Base-by-base conservation (phyloP, 148 eudicot genomes). In the Chenopodium suecicum region DNA sequence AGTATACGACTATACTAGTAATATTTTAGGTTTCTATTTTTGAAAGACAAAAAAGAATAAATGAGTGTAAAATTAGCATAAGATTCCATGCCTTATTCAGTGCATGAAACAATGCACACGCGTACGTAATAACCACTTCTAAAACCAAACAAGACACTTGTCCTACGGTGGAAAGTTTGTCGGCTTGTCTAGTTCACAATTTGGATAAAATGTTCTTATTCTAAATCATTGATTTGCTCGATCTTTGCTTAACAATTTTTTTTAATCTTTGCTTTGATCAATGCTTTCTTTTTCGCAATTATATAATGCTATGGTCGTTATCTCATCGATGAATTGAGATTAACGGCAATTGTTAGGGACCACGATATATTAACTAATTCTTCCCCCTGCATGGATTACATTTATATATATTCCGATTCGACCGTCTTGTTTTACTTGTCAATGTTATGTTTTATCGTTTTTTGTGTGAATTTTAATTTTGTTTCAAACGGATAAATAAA, bases 121-220 rank as follows among this genome's bases (percentile, higher is more conserved):
- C 65, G 63, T 46, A 46, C 47, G 41, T 56, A 73, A 78, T 34
- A 73, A 41, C 27, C 37, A 66, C 27, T 50, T 54, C 74, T 54
- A 65, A 50, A 65, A 34, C 64, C 27, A 19, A 83, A 62, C 41
- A 79, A 13, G 52, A 83, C 82, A 83, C 82, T 74, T 83, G 85
- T 83, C 79, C 0, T 79, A 11, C 19, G 5, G 9, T 20, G 22
- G 29, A 1, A 27, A 41, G 60, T 74, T 79, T 83, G 82, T 83
- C 85, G 85, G 85, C 82, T 22, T 74, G 69, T 79, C 82, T 79
- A 25, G n/a, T 14, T 79, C 25, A 37, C 73, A 72, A n/a, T 78
- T 73, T 78, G 74, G 60, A 78, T 83, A 65, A 65, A n/a, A 46
- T 23, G 48, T 56, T 56, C 62, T 56, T 56, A 56, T 56, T 56